Conservation (phyloP, 257 asterid species). For the Paraleonurus japonicus region DNA sequence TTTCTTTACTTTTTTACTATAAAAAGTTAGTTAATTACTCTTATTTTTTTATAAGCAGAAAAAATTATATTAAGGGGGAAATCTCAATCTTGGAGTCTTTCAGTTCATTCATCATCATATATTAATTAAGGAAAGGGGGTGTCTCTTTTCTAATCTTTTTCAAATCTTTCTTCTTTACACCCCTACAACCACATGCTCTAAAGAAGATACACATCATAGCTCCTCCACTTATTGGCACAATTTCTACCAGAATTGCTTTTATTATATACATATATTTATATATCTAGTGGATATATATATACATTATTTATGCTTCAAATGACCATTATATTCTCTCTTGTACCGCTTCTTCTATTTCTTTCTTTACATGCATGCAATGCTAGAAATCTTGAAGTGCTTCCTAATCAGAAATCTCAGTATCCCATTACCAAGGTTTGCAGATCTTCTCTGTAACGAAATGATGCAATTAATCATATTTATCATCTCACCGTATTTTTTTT, state of each 20-base stretch:
- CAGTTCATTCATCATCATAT: not conserved
- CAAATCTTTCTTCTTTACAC: conserved; percentile 33
- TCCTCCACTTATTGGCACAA: conserved; percentile 31
- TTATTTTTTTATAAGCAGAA: not conserved
- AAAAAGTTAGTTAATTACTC: too few relatives aligned
- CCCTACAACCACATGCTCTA: conserved; percentile 51
- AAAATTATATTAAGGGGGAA: too few relatives aligned
- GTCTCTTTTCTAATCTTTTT: conserved; percentile 10
- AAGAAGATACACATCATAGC: conserved; percentile 7
- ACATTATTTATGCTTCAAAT: conserved; percentile 20
- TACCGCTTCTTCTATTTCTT: conserved; percentile 37
- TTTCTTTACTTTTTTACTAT: not conserved
- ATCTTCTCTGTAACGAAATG: too few relatives aligned
- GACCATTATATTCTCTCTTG: conserved; percentile 33
- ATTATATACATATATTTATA: not conserved
- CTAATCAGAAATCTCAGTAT: not conserved
- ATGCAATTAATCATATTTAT: too few relatives aligned
- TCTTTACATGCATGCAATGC: conserved; percentile 51
- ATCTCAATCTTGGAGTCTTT: conserved; percentile 16
- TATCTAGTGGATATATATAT: not conserved
- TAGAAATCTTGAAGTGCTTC: conserved; percentile 34
- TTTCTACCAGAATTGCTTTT: not conserved
- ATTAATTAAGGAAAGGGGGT: conserved; percentile 6
- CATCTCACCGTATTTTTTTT: too few relatives aligned
- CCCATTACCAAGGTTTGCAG: conserved; percentile 16